Evolutionary conservation across 2,329 filamentous ascomycete genomes (phyloP).

Genomic region (Knufia petricola): DNA sequence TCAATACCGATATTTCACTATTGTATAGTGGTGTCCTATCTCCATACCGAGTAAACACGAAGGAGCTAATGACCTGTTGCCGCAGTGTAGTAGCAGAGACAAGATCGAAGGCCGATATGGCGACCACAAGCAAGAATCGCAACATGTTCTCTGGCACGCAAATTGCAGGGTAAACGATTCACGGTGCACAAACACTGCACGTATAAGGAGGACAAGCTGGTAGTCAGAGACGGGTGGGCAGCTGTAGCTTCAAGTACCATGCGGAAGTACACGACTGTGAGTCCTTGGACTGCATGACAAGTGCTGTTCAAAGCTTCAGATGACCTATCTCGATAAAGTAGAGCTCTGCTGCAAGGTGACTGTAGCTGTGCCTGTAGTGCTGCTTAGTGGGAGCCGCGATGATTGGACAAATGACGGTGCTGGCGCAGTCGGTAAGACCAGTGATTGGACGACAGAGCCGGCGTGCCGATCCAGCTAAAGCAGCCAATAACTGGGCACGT

Average conservation of each 20-base stretch:
- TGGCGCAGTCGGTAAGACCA: no score
- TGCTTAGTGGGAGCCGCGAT: no score
- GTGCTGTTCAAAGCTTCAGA: slow-evolving; percentile 8
- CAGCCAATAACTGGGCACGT: no score
- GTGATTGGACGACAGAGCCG: no score
- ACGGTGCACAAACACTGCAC: background rate
- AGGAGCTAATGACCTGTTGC: slow-evolving; percentile 38
- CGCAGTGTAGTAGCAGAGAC: slow-evolving; percentile 23
- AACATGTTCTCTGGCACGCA: background rate
- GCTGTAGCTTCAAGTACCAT: background rate
- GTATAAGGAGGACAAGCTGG: background rate
- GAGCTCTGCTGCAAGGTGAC: slow-evolving; percentile 1
- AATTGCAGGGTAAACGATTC: background rate
- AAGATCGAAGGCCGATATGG: slow-evolving; percentile 9
- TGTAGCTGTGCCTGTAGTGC: background rate
- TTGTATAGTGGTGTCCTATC: slow-evolving; percentile 42
- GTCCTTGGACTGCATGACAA: background rate
- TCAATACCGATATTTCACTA: slow-evolving; percentile 33
- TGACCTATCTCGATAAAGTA: slow-evolving; percentile 8
- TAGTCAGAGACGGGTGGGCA: background rate
- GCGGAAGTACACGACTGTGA: background rate
- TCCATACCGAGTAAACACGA: slow-evolving; percentile 46
- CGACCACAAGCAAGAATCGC: background rate
- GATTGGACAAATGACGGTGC: no score
- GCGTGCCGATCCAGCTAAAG: no score